Evolutionary conservation across 148 eudicot genomes (phyloP), one percentile per base, ranked within the genome.

Genomic region (Camellia granthamiana): DNA sequence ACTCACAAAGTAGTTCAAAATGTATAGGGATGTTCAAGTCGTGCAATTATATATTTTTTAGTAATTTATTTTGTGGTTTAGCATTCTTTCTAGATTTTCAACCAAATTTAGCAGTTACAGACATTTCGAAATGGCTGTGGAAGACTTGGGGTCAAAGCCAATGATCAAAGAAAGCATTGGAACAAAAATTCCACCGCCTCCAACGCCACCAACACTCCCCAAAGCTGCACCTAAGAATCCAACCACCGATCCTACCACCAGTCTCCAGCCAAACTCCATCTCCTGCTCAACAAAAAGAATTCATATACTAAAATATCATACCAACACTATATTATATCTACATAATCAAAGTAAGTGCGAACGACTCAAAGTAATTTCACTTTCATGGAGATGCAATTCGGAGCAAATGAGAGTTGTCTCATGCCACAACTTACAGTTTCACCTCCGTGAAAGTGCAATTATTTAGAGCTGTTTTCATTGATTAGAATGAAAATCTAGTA

Each of bases 81-180:
- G 52, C 6, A 49, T 49, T 49, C 52, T 18, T 49, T n/a, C 13
- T 47, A 8, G 8, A 7, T 69, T 2, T 4, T 16, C 18, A 4
- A 44, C 55, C 9, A 71, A 7, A 13, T 72, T 30, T 54, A 7
- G 58, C 3, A 54, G 76, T 1, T 14, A 38, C 81, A 1, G n/a
- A 90, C 92, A 90, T 86, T 90, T 90, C 18, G 92, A 90, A 44
- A 90, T 88, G 78, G 93, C 93, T 3, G 91, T 90, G 13, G 93
- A 88, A 46, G 93, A 88, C 77, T 90, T 90, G 56, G 93, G 84
- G 64, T 90, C 93, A 30, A 90, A 90, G 42, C 91, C 93, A 80
- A 90, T 87, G 68, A 88, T 84, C 81, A 90, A 84, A 79, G 88
- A 76, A 44, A 88, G 90, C 91, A 90, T 87, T 55, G 93, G 92